Percentiles rank a stretch among this genome's conserved stretches.
Conservation (phyloP, 164 flowering plant species). For the Stephania cephalantha region DNA sequence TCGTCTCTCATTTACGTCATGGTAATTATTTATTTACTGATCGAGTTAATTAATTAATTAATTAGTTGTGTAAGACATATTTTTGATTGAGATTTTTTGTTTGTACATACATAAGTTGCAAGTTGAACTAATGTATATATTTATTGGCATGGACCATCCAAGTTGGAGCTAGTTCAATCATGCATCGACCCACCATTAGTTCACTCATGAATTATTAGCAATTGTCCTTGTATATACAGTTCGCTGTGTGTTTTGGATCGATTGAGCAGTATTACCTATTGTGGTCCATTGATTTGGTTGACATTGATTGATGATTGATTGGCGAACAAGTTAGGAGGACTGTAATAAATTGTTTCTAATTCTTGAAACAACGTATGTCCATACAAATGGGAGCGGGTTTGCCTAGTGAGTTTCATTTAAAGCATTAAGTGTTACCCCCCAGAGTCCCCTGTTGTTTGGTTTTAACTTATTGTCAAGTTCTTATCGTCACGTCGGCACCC, state of each 20-base stretch:
- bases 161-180: not conserved
- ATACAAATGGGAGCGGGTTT: no score
- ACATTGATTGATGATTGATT: no score
- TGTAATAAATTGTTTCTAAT: no score
- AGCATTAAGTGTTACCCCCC: no score
- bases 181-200: not conserved
- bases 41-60: no score
- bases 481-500: no score
- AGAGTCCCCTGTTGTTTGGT: no score
- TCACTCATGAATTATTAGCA: not conserved
- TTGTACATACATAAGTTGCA: not conserved
- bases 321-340: no score
- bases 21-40: conserved; percentile 30
- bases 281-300: not conserved
- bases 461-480: no score
- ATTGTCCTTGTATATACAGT: not conserved
- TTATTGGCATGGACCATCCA: not conserved
- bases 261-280: not conserved
- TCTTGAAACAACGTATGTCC: no score
- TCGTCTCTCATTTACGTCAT: conserved; percentile 71
- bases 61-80: no score
- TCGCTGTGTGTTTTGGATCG: not conserved
- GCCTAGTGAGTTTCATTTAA: no score
- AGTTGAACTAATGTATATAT: not conserved
- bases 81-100: not conserved